These are phyloP conservation scores for Starmerella floris DNA, from an alignment of 805 yeast genomes.

Conservation along the genomic window DNA sequence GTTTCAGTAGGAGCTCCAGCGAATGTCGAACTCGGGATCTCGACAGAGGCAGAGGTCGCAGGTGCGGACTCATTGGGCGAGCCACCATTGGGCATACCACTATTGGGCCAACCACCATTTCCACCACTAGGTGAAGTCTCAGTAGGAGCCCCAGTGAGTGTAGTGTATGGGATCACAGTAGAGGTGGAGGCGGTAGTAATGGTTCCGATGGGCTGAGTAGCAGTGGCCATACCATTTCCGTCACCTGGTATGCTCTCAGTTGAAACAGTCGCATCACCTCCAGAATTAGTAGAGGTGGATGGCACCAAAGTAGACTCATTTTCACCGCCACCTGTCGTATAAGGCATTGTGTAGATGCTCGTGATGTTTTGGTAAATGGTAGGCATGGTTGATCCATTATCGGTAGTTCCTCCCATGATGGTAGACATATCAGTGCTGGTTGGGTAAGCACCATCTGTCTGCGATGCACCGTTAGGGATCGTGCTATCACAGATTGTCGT, in stretches of 20 bases:
- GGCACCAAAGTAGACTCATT: no score
- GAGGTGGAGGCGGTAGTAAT: background rate
- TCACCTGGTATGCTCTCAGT: background rate
- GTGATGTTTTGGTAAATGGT: no score
- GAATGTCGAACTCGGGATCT: no score
- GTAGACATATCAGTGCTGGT: no score
- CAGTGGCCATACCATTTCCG: background rate
- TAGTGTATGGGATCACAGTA: background rate
- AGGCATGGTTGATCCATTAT: no score
- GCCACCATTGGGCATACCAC: background rate
- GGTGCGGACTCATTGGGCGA: conserved; percentile 1
- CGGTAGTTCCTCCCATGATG: no score
- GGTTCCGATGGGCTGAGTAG: background rate
- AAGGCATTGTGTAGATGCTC: no score
- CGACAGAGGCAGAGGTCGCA: no score
- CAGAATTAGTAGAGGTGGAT: background rate
- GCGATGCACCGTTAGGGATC: no score
- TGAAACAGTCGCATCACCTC: background rate
- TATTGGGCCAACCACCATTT: background rate
- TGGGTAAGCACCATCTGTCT: no score
- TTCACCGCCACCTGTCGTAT: no score
- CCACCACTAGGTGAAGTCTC: background rate
- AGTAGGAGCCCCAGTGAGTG: background rate
- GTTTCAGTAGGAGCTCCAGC: background rate
- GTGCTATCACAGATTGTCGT: no score